phyloP scores from a whole-genome alignment of 768 basidiomycete genomes.

The Suillus brevipes region DNA sequence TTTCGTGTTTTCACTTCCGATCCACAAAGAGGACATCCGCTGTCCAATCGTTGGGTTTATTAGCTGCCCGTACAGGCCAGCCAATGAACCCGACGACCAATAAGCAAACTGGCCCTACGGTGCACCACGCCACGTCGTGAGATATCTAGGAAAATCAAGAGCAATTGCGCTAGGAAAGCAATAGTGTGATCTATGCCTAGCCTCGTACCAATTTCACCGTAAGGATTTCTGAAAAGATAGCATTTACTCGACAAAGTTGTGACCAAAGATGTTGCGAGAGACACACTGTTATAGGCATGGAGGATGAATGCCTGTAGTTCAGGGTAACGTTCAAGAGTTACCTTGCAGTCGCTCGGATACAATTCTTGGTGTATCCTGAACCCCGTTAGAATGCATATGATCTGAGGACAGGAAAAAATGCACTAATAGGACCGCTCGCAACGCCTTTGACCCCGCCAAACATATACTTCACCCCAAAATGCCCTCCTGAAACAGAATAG shows the following conservation, averaged over 20 bases:
- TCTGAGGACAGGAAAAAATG: background rate
- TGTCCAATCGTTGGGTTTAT: background rate
- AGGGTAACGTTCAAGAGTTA: background rate
- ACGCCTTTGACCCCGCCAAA: background rate
- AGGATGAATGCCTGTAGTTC: background rate
- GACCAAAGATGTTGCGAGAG: background rate
- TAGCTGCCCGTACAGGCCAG: background rate
- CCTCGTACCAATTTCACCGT: conserved; percentile 39
- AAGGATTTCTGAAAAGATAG: conserved; percentile 17
- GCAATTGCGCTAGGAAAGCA: too few relatives aligned
- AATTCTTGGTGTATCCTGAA: background rate
- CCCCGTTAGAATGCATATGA: background rate
- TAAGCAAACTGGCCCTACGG: too few relatives aligned
- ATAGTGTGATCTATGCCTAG: conserved; percentile 21
- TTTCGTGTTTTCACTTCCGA: background rate
- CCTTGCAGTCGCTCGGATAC: conserved; percentile 1
- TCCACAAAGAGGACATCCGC: background rate
- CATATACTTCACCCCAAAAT: background rate
- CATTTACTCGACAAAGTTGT: background rate
- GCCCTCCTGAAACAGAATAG: background rate
- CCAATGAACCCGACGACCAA: conserved; percentile 11
- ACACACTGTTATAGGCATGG: background rate
- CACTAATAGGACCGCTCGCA: background rate
- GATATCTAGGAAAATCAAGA: too few relatives aligned
- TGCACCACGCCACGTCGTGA: too few relatives aligned